A percentile compares a stretch with the other conserved stretches of the same genome.
Evolutionary conservation across 306 rosid genomes (phyloP).

Genomic region (Purshia tridentata): DNA sequence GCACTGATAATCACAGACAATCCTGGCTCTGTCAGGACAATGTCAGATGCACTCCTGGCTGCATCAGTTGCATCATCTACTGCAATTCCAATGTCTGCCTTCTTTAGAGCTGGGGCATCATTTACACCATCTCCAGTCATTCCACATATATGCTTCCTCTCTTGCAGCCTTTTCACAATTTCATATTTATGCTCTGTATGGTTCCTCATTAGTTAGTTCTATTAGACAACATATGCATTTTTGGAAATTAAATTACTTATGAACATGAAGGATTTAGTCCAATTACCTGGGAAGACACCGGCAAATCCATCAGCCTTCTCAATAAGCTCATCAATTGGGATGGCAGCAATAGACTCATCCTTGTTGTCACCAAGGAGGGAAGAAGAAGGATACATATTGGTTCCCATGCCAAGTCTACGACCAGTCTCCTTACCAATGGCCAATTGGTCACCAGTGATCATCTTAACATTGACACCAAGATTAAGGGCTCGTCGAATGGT

Average conservation of each 20-base stretch:
- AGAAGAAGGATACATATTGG: slow-evolving; percentile 96
- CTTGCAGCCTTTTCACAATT: slow-evolving; percentile 82
- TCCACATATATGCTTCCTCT: slow-evolving; percentile 75
- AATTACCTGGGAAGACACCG: slow-evolving; percentile 84
- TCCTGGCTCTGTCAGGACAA: slow-evolving; percentile 89
- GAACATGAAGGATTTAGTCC: background rate
- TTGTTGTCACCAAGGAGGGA: slow-evolving; percentile 80
- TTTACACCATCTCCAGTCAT: slow-evolving; percentile 99
- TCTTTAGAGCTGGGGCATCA: slow-evolving; percentile 89
- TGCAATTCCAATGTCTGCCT: slow-evolving; percentile 87
- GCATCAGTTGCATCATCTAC: slow-evolving; percentile 97
- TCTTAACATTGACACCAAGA: slow-evolving; percentile 89
- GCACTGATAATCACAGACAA: slow-evolving; percentile 85
- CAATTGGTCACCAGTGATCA: slow-evolving; percentile 93
- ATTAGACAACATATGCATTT: background rate
- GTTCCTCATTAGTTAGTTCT: slow-evolving; percentile 12
- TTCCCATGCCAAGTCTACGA: slow-evolving; percentile 97
- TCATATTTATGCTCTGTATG: slow-evolving; percentile 83
- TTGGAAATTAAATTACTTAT: background rate
- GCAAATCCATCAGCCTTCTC: slow-evolving; percentile 98
- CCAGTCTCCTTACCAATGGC: slow-evolving; percentile 94
- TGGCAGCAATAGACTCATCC: slow-evolving; percentile 50
- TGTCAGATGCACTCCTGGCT: slow-evolving; percentile 86
- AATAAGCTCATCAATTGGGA: slow-evolving; percentile 81
- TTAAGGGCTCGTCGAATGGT: slow-evolving; percentile 76